A percentile compares a stretch with the other conserved stretches of the same genome.
Conservation (phyloP, 1,139 yeast species). For the Pichia sp. region DNA sequence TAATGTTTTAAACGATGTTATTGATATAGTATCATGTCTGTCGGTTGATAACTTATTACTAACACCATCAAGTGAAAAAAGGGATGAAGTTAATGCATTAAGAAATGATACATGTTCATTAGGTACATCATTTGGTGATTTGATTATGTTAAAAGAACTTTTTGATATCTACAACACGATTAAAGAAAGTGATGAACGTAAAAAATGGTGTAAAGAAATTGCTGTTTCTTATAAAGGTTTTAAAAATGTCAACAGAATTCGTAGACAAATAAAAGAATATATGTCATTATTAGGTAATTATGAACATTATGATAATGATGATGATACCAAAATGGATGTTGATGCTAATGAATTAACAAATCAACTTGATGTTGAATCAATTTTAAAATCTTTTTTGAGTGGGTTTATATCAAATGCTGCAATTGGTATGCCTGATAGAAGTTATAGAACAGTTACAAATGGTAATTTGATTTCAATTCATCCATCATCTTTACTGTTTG, state of each 20-base stretch:
- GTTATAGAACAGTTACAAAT: constrained; percentile 75
- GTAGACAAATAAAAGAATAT: constrained; percentile 70
- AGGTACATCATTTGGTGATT: constrained; percentile 73
- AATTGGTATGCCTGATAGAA: constrained; percentile 89
- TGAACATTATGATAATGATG: constrained; percentile 17
- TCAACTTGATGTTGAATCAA: constrained; percentile 47
- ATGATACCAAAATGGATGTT: constrained; percentile 5
- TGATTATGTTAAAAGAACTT: constrained; percentile 75
- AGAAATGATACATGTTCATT: constrained; percentile 60
- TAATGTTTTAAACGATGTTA: constrained; percentile 56
- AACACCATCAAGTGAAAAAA: constrained; percentile 69
- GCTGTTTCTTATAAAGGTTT: constrained; percentile 76
- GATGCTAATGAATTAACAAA: neutral
- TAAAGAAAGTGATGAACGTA: constrained; percentile 38
- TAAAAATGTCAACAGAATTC: constrained; percentile 66
- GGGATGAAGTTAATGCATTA: constrained; percentile 72
- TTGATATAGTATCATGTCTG: constrained; percentile 87
- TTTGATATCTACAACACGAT: constrained; percentile 54
- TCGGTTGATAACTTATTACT: constrained; percentile 84
- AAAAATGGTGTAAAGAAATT: constrained; percentile 77
- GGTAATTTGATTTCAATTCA: constrained; percentile 84
- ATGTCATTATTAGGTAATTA: constrained; percentile 39
- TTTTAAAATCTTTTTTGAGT: constrained; percentile 69
- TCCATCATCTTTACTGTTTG: constrained; percentile 86
- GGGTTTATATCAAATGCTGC: constrained; percentile 88